A percentile compares a stretch with the other conserved stretches of the same genome.
Evolutionary conservation across 352 stramenopile species (phyloP).

Genomic region (Thalassiosira ordinaria): DNA sequence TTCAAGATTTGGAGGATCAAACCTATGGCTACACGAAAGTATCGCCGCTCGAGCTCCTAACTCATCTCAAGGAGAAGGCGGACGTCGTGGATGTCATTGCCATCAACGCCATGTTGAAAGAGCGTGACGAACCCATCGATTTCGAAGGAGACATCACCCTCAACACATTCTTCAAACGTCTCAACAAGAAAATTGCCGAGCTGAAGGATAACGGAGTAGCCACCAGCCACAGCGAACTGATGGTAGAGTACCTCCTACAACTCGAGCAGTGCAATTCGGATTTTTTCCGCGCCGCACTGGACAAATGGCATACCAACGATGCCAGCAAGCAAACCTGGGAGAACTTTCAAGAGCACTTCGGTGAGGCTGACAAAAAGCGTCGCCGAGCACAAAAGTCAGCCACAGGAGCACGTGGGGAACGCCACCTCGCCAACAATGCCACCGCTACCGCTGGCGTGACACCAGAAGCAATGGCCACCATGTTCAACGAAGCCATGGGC

Average conservation of each 20-base stretch:
- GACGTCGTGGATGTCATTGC: not conserved
- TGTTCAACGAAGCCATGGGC: not conserved
- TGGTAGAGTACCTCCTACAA: not conserved
- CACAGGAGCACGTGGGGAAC: too few species aligned
- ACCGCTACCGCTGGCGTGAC: too few species aligned
- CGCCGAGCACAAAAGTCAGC: not conserved
- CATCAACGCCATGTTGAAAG: not conserved
- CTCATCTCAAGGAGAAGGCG: not conserved
- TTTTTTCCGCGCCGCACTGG: not conserved
- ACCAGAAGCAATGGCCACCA: too few species aligned
- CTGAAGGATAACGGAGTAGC: not conserved
- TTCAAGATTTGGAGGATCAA: not conserved
- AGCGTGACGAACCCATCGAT: not conserved
- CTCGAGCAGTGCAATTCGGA: not conserved
- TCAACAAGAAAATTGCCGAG: not conserved
- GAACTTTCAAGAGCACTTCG: not conserved
- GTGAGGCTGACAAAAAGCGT: not conserved
- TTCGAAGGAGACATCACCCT: not conserved
- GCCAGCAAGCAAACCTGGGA: not conserved
- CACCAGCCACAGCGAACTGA: not conserved
- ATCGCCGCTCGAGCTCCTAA: not conserved
- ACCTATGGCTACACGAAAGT: not conserved
- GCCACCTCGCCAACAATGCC: too few species aligned
- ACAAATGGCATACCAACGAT: not conserved
- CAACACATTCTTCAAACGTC: not conserved